Percentiles rank a stretch among this genome's conserved stretches.
phyloP scores from a whole-genome alignment of 2,329 filamentous ascomycete genomes.

The Stachybotrys chartarum region DNA sequence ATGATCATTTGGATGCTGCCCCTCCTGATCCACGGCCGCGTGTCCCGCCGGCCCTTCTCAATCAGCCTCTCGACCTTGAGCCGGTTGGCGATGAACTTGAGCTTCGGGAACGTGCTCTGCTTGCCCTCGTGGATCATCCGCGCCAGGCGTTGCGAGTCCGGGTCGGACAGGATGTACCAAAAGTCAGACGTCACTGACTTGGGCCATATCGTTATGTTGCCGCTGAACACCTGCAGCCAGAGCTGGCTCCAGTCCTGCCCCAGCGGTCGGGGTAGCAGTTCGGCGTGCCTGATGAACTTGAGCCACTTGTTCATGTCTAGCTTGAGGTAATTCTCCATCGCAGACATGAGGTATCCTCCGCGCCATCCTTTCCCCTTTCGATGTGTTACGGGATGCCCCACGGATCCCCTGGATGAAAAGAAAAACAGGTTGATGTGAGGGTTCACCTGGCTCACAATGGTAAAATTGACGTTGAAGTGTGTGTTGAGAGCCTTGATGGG shows the following conservation, averaged over 20 bases:
- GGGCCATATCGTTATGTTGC: slow-evolving; percentile 95
- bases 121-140: slow-evolving; percentile 88
- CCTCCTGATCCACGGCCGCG: slow-evolving; percentile 37
- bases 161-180: slow-evolving; percentile 78
- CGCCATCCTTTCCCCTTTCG: slow-evolving; percentile 91
- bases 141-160: slow-evolving; percentile 64
- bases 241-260: slow-evolving; percentile 97
- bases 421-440: slow-evolving; percentile 99
- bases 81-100: slow-evolving; percentile 85
- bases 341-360: slow-evolving; percentile 87
- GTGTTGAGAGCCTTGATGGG: slow-evolving; percentile 89
- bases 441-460: slow-evolving; percentile 82
- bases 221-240: slow-evolving; percentile 91
- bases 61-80: slow-evolving; percentile 71
- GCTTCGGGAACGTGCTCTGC: slow-evolving; percentile 81
- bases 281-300: slow-evolving; percentile 85
- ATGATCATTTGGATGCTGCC: slow-evolving; percentile 53
- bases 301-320: slow-evolving; percentile 97
- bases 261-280: slow-evolving; percentile 80
- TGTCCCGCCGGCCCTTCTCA: slow-evolving; percentile 51
- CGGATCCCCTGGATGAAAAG: slow-evolving; percentile 87
- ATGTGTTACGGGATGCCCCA: slow-evolving; percentile 90
- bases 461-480: slow-evolving; percentile 98
- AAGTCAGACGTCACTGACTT: slow-evolving; percentile 75
- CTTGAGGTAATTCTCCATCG: slow-evolving; percentile 90